A percentile compares a stretch with the other conserved stretches of the same genome.
phyloP scores from a whole-genome alignment of 2,329 filamentous ascomycete species.

The Penicillium sp. region DNA sequence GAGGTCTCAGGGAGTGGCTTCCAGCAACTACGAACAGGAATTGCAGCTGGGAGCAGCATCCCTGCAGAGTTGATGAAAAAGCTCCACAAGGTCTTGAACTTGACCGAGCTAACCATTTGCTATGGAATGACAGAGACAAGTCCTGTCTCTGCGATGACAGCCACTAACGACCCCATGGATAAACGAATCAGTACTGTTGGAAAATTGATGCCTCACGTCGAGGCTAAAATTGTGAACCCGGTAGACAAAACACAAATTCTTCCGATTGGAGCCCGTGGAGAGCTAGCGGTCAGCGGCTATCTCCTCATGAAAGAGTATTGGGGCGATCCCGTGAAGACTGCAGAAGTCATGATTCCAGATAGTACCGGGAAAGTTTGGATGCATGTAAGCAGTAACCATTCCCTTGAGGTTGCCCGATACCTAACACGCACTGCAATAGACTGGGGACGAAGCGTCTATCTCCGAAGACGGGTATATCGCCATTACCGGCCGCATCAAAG shows the following conservation, averaged over 20 bases:
- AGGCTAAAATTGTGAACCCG: conserved; percentile 76
- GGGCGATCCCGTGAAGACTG: conserved; percentile 71
- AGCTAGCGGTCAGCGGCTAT: conserved; percentile 83
- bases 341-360: conserved; percentile 67
- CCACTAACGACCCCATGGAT: conserved; percentile 72
- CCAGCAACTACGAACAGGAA: conserved; percentile 78
- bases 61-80: conserved; percentile 71
- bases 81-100: conserved; percentile 73
- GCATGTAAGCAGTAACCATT: conserved; percentile 52
- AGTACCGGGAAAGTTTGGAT: conserved; percentile 73
- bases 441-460: conserved; percentile 89
- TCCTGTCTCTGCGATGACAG: conserved; percentile 74
- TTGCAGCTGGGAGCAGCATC: conserved; percentile 85
- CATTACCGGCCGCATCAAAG: conserved; percentile 92
- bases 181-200: conserved; percentile 79
- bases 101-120: conserved; percentile 85
- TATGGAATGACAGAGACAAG: conserved; percentile 96
- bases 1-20: conserved; percentile 58
- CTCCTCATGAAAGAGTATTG: conserved; percentile 91
- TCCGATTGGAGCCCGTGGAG: conserved; percentile 70
- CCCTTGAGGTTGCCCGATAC: not conserved
- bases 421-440: conserved; percentile 49
- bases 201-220: conserved; percentile 79
- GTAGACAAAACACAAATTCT: conserved; percentile 63
- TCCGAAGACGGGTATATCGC: conserved; percentile 80